These are phyloP conservation scores for Oryza coarctata DNA, from an alignment of 176 grass and related monocot species.

Conservation along the genomic window DNA sequence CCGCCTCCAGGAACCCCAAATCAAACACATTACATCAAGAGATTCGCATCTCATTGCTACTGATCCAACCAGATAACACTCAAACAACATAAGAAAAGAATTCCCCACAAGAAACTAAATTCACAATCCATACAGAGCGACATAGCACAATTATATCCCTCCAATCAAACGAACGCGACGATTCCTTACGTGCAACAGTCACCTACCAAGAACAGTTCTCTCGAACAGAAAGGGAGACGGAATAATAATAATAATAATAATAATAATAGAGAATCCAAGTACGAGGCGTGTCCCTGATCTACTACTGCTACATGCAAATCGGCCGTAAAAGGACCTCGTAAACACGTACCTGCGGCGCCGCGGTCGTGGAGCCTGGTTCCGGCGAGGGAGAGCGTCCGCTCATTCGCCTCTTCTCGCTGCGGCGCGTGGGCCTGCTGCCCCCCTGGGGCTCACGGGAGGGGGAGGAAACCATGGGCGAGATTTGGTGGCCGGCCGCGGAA, in stretches of 20 bases:
- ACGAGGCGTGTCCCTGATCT: slow-evolving; percentile 27
- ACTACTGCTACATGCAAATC: background rate
- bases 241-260: no score
- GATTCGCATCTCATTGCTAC: background rate
- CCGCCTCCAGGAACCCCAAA: background rate
- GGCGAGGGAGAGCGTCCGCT: slow-evolving; percentile 11
- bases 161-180: slow-evolving; percentile 6
- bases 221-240: no score
- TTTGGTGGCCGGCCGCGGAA: slow-evolving; percentile 31
- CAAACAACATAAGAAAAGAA: background rate
- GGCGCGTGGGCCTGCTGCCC: background rate
- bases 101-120: background rate
- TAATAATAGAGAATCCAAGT: background rate
- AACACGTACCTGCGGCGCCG: slow-evolving; percentile 28
- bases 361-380: no score
- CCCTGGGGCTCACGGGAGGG: slow-evolving; percentile 10
- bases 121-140: background rate
- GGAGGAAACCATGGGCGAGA: slow-evolving; percentile 51
- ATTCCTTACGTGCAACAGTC: background rate
- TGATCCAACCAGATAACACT: slow-evolving; percentile 3
- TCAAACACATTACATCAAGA: background rate
- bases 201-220: background rate
- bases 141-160: background rate
- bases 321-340: background rate
- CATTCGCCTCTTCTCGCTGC: slow-evolving; percentile 39